Evolutionary conservation across 352 stramenopile species (phyloP).

Genomic region (Pythium apleroticum): DNA sequence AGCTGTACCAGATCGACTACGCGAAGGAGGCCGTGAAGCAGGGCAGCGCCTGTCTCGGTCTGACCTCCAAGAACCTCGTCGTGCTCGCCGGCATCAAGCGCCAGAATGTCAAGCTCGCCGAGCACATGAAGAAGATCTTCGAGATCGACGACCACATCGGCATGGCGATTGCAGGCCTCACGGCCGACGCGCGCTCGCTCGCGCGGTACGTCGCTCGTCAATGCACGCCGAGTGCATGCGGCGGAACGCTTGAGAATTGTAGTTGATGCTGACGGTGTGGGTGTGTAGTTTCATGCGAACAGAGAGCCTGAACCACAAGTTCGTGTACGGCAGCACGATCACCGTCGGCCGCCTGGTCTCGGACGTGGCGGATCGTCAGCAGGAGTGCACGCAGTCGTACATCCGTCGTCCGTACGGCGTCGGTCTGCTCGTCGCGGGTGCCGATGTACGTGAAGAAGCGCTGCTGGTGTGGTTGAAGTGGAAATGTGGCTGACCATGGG

Average conservation of each 20-base stretch:
- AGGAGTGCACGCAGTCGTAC: slow-evolving; percentile 99
- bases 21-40: slow-evolving; percentile 96
- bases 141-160: slow-evolving; percentile 99
- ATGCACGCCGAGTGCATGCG: not conserved
- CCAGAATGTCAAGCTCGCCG: slow-evolving; percentile 88
- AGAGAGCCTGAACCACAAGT: slow-evolving; percentile 99
- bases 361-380: slow-evolving; percentile 97
- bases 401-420: slow-evolving; percentile 98
- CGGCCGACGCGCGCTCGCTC: slow-evolving; percentile 95
- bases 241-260: not conserved
- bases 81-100: slow-evolving; percentile 92
- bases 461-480: not conserved
- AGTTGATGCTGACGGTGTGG: not conserved
- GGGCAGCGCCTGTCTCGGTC: slow-evolving; percentile 94
- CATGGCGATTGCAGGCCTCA: slow-evolving; percentile 97
- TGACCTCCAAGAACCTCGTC: slow-evolving; percentile 92
- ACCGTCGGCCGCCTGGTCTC: slow-evolving; percentile 93
- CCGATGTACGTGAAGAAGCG: slow-evolving; percentile 52
- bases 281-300: slow-evolving; percentile 91
- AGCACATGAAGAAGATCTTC: slow-evolving; percentile 98
- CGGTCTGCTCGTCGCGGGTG: slow-evolving; percentile 94
- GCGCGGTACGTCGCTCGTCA: slow-evolving; percentile 45
- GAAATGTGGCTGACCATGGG: not conserved
- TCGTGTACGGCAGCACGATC: slow-evolving; percentile 96
- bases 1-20: slow-evolving; percentile 98